Percentiles rank a stretch among this genome's conserved stretches.
Conservation (phyloP, 192 early-diverging fungal genomes). For the Coemansia sp. region DNA sequence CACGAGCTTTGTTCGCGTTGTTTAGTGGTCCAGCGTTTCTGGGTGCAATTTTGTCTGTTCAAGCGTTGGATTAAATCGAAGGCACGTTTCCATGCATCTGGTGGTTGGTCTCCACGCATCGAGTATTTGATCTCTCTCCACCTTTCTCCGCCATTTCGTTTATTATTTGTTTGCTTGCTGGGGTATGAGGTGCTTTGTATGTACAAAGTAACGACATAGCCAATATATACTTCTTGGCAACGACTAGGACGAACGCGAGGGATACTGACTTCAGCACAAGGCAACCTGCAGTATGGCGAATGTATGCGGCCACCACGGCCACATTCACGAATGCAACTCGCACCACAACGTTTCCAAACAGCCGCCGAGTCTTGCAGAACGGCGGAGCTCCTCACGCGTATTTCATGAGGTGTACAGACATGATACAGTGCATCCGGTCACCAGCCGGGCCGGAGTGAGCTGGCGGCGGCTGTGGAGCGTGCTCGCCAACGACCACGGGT, state of each 20-base stretch:
- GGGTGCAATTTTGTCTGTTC: no score
- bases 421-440: background rate
- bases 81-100: background rate
- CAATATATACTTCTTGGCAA: background rate
- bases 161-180: background rate
- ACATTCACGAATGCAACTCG: background rate
- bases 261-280: background rate
- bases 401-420: constrained; percentile 12
- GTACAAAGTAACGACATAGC: background rate
- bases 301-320: background rate
- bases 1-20: background rate
- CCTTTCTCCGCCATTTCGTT: background rate
- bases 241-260: background rate
- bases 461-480: constrained; percentile 28
- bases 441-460: constrained; percentile 8
- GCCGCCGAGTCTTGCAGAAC: background rate
- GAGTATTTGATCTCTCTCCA: background rate
- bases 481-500: constrained; percentile 20
- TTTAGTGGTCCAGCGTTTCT: background rate
- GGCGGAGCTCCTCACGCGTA: constrained; percentile 4
- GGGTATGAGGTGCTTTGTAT: background rate
- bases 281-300: background rate
- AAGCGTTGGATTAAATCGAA: background rate
- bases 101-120: background rate
- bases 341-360: background rate